Evolutionary conservation across 202 grass and related monocot genomes (phyloP), one percentile per base, ranked within the genome.

Genomic region (Saccharum hybrid): DNA sequence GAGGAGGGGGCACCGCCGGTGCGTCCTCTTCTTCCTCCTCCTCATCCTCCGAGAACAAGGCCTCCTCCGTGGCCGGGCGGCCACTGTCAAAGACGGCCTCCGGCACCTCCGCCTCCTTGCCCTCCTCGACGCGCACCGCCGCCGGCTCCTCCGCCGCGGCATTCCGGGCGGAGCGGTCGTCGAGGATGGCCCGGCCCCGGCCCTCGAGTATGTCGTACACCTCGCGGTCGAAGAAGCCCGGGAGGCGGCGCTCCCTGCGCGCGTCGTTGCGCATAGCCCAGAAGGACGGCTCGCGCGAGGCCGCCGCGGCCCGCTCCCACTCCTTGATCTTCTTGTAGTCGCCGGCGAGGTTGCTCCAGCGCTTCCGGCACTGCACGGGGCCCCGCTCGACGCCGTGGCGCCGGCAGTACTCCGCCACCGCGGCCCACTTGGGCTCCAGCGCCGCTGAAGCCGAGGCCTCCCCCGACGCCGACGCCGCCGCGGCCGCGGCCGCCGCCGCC

Each of bases 261-360:
- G 83, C 74, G 81, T 90, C 94, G 74, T 91, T 97, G 63, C 91
- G 84, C 91, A 97, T 97, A 36, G 84, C 86, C 94, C 94, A 97
- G 79, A 97, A 97, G 43, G 94, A 97, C 26, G 88, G 88, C 69
- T 91, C 88, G 10, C 69, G 72, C 54, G 42, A 7, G 42, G 82
- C 71, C 19, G 59, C 6, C 22, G 86, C 46, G 59, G 69, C 67
- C 1, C 86, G 85, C 84, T 97, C 94, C 94, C 94, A 97, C 83
- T 88, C 88, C 63, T 84, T 90, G 39, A 97, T 93, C 86, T 97
- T 97, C 84, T 97, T 97, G 75, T 87, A 97, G 76, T 97, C 91
- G 15, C 88, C 87, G 2, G 91, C 91, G n/a, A 97, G 94, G 52
- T 97, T 97, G 82, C 91, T 91, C 91, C 94, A 97, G 51, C 94